phyloP scores from a whole-genome alignment of 2,329 filamentous ascomycete genomes.

The Sporothrix pallida region DNA sequence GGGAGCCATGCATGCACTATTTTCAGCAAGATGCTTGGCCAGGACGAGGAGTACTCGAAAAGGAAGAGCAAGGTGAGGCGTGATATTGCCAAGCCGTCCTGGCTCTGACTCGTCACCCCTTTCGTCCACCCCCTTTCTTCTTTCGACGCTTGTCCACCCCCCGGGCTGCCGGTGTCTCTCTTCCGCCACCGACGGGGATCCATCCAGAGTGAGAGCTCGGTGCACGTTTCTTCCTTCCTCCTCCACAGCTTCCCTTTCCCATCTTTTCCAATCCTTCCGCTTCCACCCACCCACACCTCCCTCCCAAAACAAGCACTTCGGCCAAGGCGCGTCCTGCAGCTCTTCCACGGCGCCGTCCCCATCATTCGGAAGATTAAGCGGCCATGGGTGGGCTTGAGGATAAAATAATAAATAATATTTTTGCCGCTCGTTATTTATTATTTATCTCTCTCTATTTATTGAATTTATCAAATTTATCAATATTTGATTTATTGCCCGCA shows the following conservation, averaged over 20 bases:
- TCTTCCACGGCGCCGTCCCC: constrained; percentile 6
- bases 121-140: background rate
- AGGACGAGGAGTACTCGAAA: background rate
- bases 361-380: constrained; percentile 1
- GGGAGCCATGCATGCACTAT: constrained; percentile 1
- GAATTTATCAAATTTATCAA: background rate
- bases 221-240: constrained; percentile 13
- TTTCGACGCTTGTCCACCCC: background rate
- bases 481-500: background rate
- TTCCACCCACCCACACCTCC: background rate
- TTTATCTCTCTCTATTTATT: background rate
- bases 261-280: background rate
- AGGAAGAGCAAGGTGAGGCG: background rate
- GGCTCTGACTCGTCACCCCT: background rate
- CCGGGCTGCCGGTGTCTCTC: constrained; percentile 7
- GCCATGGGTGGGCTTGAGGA: too few relatives aligned
- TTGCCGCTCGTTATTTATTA: background rate
- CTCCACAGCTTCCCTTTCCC: background rate
- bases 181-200: constrained; percentile 29
- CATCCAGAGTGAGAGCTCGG: constrained; percentile 21
- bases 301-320: background rate
- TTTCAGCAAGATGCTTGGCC: constrained; percentile 11
- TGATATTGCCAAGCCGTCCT: constrained; percentile 12
- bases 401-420: background rate
- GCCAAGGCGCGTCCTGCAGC: constrained; percentile 22